Evolutionary conservation across 1,139 yeast genomes (phyloP).

Genomic region (Scheffersomyces stambukii): DNA sequence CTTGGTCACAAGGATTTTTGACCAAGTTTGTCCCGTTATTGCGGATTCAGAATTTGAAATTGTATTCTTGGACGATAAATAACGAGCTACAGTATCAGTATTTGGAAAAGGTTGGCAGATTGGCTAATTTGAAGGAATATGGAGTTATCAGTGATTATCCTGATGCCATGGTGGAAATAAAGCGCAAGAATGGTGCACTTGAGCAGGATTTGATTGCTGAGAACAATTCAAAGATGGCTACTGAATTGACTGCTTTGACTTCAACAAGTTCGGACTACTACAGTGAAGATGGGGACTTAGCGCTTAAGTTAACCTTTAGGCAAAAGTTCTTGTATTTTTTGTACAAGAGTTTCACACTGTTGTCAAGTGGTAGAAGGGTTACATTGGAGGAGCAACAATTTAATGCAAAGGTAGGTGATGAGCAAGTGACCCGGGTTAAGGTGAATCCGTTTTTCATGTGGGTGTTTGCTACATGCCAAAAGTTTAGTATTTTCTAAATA

Average conservation of each 20-base stretch:
- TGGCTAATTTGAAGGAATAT: conserved; percentile 25
- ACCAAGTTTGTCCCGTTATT: conserved; percentile 35
- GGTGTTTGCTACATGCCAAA: conserved; percentile 30
- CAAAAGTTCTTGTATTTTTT: conserved; percentile 18
- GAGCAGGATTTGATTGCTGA: conserved; percentile 8
- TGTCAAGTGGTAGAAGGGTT: conserved; percentile 14
- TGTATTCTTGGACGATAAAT: conserved; percentile 86
- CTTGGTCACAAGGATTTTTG: conserved; percentile 37
- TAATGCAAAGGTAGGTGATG: conserved; percentile 22
- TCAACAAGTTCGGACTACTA: conserved; percentile 7
- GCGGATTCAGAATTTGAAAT: conserved; percentile 40
- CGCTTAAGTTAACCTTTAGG: conserved; percentile 16
- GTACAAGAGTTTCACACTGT: conserved; percentile 13
- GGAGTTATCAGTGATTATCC: conserved; percentile 68
- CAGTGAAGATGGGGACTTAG: conserved; percentile 13
- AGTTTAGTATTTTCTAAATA: conserved; percentile 27
- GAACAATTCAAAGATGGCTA: conserved; percentile 3
- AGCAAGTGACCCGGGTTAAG: conserved; percentile 14
- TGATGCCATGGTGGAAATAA: conserved; percentile 26
- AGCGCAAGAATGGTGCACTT: conserved; percentile 6
- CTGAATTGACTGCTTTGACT: conserved; percentile 2
- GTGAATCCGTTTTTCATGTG: conserved; percentile 15
- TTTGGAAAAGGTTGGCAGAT: conserved; percentile 24
- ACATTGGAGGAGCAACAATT: conserved; percentile 21
- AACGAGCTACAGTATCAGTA: conserved; percentile 45